Evolutionary conservation across 345 rosid genomes (phyloP), one percentile per base, ranked within the genome.

Genomic region (Syzygium grande): DNA sequence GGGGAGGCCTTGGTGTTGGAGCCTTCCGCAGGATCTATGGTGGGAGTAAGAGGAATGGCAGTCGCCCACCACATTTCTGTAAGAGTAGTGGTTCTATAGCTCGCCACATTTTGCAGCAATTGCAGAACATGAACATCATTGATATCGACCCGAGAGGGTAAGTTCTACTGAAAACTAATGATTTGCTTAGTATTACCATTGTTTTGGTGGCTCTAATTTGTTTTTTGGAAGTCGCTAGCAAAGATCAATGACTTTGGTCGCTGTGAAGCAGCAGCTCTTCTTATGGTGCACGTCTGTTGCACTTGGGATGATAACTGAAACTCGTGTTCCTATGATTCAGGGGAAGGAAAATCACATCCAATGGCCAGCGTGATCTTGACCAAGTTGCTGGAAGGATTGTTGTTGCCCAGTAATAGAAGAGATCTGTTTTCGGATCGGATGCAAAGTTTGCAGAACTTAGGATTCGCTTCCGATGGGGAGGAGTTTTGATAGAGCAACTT

Each of bases 371-470:
- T 87, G 95, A 93, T 88, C 93, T 93, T 1, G 95, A 93, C 29
- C 94, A 93, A 89, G 95, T 93, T 58, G 94, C 95, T 59, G 95
- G 95, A 46, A 87, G 93, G 88, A 90, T 91, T 88, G 93, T 86
- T 12, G 90, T 91, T 17, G 87, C 91, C 16, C 89, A 49, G 51
- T 91, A 84, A 86, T 51, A 86, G 85, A 68, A 4, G 46, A 68
- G 80, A 73, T 73, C 80, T 68, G 80, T 68, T 68, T 68, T 34
- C 80, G 2, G 80, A 34, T 73, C 7, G 23, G 80, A 73, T 73
- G 80, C 49, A 3, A 73, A 73, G 80, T 73, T 73, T 73, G 25
- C 49, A 41, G 80, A 17, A 73, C 49, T 38, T 73, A 9, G 80
- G 80, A 73, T 73, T 73, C 49, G 7, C 49, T 73, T 73, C 80